phyloP scores from a whole-genome alignment of 2,329 filamentous ascomycete species.

The Fusarium paranaense region DNA sequence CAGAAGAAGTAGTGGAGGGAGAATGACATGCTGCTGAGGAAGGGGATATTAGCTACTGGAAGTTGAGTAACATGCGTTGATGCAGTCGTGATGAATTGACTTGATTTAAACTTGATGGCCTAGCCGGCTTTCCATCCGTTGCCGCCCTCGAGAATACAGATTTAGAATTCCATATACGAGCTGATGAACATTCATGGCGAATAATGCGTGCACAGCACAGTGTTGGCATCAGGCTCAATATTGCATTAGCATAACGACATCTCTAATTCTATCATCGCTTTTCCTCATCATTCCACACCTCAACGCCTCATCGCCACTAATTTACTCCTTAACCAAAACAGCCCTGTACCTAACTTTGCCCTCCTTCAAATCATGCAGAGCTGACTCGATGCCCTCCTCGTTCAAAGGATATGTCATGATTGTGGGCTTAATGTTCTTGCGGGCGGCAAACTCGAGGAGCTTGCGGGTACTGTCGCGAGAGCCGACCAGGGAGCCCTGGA shows the following conservation, averaged over 20 bases:
- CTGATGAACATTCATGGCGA: background rate
- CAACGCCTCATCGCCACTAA: background rate
- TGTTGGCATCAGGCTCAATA: background rate
- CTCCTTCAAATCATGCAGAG: conserved; percentile 49
- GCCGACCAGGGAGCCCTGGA: conserved; percentile 22
- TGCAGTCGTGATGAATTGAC: background rate
- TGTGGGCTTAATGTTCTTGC: conserved; percentile 43
- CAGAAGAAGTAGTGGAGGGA: background rate
- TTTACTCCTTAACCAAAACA: conserved; percentile 43
- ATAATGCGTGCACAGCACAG: background rate
- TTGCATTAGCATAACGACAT: background rate
- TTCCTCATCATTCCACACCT: background rate
- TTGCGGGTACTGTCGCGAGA: conserved; percentile 27
- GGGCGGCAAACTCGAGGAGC: conserved; percentile 45
- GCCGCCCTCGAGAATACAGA: background rate
- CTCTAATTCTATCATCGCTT: background rate
- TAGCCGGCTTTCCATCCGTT: background rate
- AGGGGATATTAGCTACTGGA: background rate
- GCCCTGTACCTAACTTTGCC: conserved; percentile 47
- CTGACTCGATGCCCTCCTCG: conserved; percentile 49
- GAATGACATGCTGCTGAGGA: background rate
- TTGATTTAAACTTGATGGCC: background rate
- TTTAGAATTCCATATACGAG: background rate
- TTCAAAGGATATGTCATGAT: conserved; percentile 45
- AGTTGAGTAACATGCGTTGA: background rate